Conservation (phyloP, 805 yeast species). For the Metschnikowia kunwiensis region DNA sequence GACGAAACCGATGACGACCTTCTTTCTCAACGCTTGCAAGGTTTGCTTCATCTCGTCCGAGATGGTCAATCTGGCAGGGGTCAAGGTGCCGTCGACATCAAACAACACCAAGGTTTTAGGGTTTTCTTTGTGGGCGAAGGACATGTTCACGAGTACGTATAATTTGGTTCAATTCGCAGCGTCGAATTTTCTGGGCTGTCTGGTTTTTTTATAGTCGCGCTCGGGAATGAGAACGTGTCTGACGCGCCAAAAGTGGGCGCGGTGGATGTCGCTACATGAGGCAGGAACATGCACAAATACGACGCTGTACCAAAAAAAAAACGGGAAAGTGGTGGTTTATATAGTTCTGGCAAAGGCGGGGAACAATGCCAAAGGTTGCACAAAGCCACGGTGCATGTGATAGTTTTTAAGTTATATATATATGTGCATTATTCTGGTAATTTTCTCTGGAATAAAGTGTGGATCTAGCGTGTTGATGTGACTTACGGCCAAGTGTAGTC, state of each 20-base stretch:
- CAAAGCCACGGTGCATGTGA: too few species aligned
- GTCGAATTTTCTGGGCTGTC: neutral
- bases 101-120: conserved; percentile 88
- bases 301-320: conserved; percentile 1
- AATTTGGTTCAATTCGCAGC: too few species aligned
- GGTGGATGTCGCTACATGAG: conserved; percentile 7
- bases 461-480: too few species aligned
- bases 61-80: conserved; percentile 87
- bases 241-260: conserved; percentile 10
- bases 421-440: too few species aligned
- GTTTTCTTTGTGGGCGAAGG: conserved; percentile 70
- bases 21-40: conserved; percentile 75
- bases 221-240: conserved; percentile 4
- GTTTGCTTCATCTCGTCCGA: conserved; percentile 75
- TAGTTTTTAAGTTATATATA: too few species aligned
- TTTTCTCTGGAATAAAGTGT: too few species aligned
- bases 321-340: conserved; percentile 1
- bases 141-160: too few species aligned
- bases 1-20: conserved; percentile 93
- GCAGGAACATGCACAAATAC: conserved; percentile 3
- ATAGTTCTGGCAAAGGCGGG: conserved; percentile 1
- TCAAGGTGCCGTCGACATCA: conserved; percentile 97
- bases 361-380: too few species aligned
- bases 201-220: conserved; percentile 8
- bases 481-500: too few species aligned